A percentile compares a stretch with the other conserved stretches of the same genome.
phyloP scores from a whole-genome alignment of 2,329 filamentous ascomycete species.

The Alternaria angustiovoidea region DNA sequence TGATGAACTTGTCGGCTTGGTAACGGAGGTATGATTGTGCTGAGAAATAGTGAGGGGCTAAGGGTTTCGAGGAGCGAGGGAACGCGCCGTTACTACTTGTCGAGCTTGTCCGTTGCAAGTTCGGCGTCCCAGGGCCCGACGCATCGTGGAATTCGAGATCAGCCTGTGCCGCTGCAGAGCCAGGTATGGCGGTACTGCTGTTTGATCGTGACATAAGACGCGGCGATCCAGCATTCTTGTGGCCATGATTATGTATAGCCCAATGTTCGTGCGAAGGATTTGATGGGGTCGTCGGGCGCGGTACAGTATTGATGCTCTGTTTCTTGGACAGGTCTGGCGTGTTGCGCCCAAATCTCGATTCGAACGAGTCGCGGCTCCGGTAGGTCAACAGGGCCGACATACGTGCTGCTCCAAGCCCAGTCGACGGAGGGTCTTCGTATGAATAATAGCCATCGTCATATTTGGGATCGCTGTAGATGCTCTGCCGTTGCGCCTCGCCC shows the following conservation, averaged over 20 bases:
- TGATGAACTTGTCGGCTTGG: constrained; percentile 95
- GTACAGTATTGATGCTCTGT: constrained; percentile 79
- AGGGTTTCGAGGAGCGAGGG: constrained; percentile 50
- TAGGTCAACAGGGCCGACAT: constrained; percentile 98
- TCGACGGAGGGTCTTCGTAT: constrained; percentile 83
- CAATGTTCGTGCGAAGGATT: constrained; percentile 56
- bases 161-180: constrained; percentile 34
- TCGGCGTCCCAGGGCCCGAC: constrained; percentile 45
- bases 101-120: constrained; percentile 22
- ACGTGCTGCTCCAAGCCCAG: constrained; percentile 89
- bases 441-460: constrained; percentile 97
- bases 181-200: constrained; percentile 37
- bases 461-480: constrained; percentile 97
- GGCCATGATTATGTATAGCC: constrained; percentile 62
- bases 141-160: constrained; percentile 59
- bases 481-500: constrained; percentile 87
- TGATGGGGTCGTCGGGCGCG: constrained; percentile 56
- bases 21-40: constrained; percentile 97
- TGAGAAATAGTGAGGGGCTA: constrained; percentile 83
- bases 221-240: constrained; percentile 58
- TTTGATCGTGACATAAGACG: constrained; percentile 49
- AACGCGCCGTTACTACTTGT: constrained; percentile 15
- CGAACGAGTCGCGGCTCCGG: constrained; percentile 95
- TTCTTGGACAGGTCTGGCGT: constrained; percentile 83
- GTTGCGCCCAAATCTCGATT: constrained; percentile 92